These are phyloP conservation scores for Lasiosphaeria hispida DNA, from an alignment of 495 filamentous ascomycete species.

Conservation along the genomic window DNA sequence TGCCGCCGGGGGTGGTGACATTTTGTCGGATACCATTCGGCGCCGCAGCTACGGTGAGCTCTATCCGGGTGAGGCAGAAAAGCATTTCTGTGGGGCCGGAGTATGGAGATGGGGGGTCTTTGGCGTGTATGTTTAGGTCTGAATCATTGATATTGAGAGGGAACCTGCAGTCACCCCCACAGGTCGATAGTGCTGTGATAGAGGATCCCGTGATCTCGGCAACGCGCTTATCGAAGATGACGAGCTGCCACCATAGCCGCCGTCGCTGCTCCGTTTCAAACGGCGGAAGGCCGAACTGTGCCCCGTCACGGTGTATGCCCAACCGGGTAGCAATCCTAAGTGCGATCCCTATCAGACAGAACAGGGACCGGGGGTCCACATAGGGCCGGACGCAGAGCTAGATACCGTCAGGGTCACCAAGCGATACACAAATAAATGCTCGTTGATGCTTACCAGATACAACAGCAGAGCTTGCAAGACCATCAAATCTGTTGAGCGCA, in stretches of 20 bases:
- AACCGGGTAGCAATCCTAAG: slow-evolving; percentile 67
- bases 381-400: slow-evolving; percentile 46
- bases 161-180: slow-evolving; percentile 44
- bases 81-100: slow-evolving; percentile 51
- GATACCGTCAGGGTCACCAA: slow-evolving; percentile 18
- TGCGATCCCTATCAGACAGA: slow-evolving; percentile 60
- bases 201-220: slow-evolving; percentile 64
- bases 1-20: slow-evolving; percentile 20
- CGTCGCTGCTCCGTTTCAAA: slow-evolving; percentile 69
- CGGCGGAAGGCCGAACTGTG: slow-evolving; percentile 57
- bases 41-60: slow-evolving; percentile 48
- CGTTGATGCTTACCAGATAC: slow-evolving; percentile 47
- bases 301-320: slow-evolving; percentile 64
- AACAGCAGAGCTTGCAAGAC: slow-evolving; percentile 55
- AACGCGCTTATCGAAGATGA: slow-evolving; percentile 61
- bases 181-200: slow-evolving; percentile 53
- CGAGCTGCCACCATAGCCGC: slow-evolving; percentile 71
- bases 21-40: slow-evolving; percentile 26
- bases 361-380: slow-evolving; percentile 48
- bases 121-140: slow-evolving; percentile 49
- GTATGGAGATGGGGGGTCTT: slow-evolving; percentile 42
- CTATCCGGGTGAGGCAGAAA: slow-evolving; percentile 47
- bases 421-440: neutral
- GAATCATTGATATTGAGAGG: slow-evolving; percentile 58
- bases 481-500: slow-evolving; percentile 52